Percentiles rank a stretch among this genome's conserved stretches.
phyloP scores from a whole-genome alignment of 495 filamentous ascomycete genomes.

The Venustampulla echinocandica region DNA sequence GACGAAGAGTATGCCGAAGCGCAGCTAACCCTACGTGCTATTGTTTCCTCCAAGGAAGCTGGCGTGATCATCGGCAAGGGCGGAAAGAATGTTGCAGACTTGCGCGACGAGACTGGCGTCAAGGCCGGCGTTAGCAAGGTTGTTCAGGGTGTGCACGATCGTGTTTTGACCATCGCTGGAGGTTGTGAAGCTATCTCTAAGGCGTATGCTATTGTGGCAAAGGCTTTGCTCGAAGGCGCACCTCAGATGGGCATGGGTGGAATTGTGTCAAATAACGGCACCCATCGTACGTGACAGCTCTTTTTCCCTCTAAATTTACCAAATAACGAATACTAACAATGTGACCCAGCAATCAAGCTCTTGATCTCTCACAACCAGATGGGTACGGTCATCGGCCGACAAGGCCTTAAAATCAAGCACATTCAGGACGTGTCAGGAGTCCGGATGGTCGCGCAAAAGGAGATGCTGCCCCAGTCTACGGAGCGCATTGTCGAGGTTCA shows the following conservation, averaged over 20 bases:
- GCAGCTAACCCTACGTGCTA: slow-evolving; percentile 87
- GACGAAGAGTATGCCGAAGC: slow-evolving; percentile 93
- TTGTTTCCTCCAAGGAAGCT: slow-evolving; percentile 96
- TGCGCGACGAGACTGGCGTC: slow-evolving; percentile 94
- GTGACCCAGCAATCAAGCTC: slow-evolving; percentile 71
- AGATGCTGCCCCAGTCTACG: slow-evolving; percentile 99
- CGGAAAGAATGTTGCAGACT: slow-evolving; percentile 94
- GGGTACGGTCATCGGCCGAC: slow-evolving; percentile 96
- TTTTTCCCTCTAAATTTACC: neutral
- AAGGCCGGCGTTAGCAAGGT: slow-evolving; percentile 98
- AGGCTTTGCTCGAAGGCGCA: slow-evolving; percentile 83
- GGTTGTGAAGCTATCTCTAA: slow-evolving; percentile 74
- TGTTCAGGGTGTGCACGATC: slow-evolving; percentile 92
- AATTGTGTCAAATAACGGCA: slow-evolving; percentile 71
- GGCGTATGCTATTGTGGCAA: slow-evolving; percentile 88
- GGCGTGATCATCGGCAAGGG: slow-evolving; percentile 98
- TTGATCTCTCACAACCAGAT: slow-evolving; percentile 99
- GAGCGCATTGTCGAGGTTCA: slow-evolving; percentile 96
- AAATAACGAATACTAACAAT: slow-evolving; percentile 1
- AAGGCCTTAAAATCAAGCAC: slow-evolving; percentile 97
- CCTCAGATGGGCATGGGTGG: slow-evolving; percentile 93
- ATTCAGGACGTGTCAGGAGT: slow-evolving; percentile 96
- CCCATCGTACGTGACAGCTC: slow-evolving; percentile 67
- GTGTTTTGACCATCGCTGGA: slow-evolving; percentile 90
- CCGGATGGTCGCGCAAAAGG: slow-evolving; percentile 98